phyloP scores from a whole-genome alignment of 208 protist genomes.

The Trypanosoma grayi region DNA sequence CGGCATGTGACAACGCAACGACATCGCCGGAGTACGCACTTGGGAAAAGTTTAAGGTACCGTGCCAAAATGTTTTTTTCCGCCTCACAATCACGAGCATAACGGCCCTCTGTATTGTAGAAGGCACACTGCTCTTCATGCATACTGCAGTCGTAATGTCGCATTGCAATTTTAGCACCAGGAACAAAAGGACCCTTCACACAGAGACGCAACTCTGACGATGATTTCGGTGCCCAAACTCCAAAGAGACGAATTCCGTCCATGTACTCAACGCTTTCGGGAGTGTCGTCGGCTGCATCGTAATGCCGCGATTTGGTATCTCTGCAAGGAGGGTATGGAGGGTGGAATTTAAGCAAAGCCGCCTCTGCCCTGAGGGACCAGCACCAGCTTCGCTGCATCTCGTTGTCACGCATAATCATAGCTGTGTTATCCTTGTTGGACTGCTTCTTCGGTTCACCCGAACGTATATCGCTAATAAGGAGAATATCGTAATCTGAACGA shows the following conservation, averaged over 20 bases:
- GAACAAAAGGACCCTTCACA: slow-evolving; percentile 53
- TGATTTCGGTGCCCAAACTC: slow-evolving; percentile 93
- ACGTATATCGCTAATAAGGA: slow-evolving; percentile 93
- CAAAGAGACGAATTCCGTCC: slow-evolving; percentile 72
- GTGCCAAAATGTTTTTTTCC: slow-evolving; percentile 77
- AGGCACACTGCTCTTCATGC: slow-evolving; percentile 95
- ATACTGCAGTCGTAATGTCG: slow-evolving; percentile 71
- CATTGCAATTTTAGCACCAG: slow-evolving; percentile 15
- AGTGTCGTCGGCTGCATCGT: slow-evolving; percentile 53
- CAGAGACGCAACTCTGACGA: slow-evolving; percentile 94
- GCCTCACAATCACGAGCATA: slow-evolving; percentile 82
- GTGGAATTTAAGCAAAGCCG: slow-evolving; percentile 94
- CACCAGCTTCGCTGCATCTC: slow-evolving; percentile 86
- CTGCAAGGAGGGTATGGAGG: slow-evolving; percentile 84
- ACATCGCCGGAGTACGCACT: slow-evolving; percentile 6
- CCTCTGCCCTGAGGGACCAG: slow-evolving; percentile 66
- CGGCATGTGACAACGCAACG: slow-evolving; percentile 38
- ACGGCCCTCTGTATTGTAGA: slow-evolving; percentile 89
- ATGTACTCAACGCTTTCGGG: slow-evolving; percentile 77
- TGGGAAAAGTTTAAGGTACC: slow-evolving; percentile 48
- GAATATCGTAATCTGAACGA: slow-evolving; percentile 49
- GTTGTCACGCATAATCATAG: slow-evolving; percentile 83
- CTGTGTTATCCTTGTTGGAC: slow-evolving; percentile 78
- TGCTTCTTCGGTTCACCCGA: slow-evolving; percentile 52
- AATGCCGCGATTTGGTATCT: slow-evolving; percentile 27